phyloP scores from a whole-genome alignment of 106 monocot species.

The Apostasia ramifera region DNA sequence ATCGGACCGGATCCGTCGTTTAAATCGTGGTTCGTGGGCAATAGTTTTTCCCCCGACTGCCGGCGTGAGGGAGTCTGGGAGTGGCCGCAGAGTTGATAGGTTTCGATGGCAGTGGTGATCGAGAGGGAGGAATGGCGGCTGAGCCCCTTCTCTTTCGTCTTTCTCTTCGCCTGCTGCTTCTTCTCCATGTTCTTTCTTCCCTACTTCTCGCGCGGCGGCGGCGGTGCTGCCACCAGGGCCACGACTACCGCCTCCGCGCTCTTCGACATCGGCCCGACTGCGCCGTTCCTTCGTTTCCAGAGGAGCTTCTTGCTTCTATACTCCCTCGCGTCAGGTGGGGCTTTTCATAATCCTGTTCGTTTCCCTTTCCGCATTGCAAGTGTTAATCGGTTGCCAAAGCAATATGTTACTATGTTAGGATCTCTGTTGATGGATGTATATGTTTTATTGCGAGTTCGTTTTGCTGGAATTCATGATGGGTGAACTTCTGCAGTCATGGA shows the following conservation, averaged over 20 bases:
- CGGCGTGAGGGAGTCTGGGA: not conserved
- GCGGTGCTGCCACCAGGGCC: not conserved
- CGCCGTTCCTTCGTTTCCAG: slow-evolving; percentile 73
- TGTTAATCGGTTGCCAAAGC: not conserved
- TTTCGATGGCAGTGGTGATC: slow-evolving; percentile 57
- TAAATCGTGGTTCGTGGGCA: too few relatives aligned
- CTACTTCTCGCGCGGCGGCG: slow-evolving; percentile 35
- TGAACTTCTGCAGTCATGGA: slow-evolving; percentile 35
- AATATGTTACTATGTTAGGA: not conserved
- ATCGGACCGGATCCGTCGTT: too few relatives aligned
- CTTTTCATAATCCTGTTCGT: not conserved
- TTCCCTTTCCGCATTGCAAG: not conserved
- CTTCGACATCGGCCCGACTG: slow-evolving; percentile 35
- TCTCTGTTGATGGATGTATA: not conserved
- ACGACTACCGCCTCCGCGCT: slow-evolving; percentile 14
- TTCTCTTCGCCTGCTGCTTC: slow-evolving; percentile 63
- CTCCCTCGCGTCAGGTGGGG: slow-evolving; percentile 69
- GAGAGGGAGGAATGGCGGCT: slow-evolving; percentile 58
- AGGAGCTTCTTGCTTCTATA: slow-evolving; percentile 63
- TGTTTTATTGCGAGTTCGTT: slow-evolving; percentile 1
- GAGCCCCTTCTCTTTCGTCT: slow-evolving; percentile 32
- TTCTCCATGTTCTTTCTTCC: slow-evolving; percentile 47
- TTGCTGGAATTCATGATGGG: not conserved
- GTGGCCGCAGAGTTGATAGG: not conserved
- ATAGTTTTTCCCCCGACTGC: not conserved